phyloP scores from a whole-genome alignment of 2,329 filamentous ascomycete species.

The Seiridium cupressi region DNA sequence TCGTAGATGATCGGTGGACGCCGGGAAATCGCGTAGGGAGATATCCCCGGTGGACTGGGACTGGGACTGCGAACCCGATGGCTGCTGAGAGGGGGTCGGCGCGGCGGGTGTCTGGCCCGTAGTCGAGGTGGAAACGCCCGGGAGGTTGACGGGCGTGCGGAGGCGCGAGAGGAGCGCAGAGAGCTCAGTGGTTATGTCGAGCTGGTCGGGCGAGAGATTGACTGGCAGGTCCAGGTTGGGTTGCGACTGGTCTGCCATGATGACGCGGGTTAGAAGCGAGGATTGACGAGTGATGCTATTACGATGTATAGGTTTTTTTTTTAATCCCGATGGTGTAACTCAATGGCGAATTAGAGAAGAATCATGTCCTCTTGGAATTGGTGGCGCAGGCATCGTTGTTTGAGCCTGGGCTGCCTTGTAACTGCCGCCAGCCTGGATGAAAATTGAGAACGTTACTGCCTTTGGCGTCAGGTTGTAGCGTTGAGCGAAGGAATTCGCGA shows the following conservation, averaged over 20 bases:
- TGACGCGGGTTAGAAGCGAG: not conserved
- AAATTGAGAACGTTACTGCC: no score
- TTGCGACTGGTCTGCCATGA: slow-evolving; percentile 11
- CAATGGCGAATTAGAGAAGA: no score
- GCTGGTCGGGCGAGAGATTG: slow-evolving; percentile 74
- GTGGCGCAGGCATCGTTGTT: no score
- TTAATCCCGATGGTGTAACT: no score
- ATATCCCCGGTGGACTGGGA: slow-evolving; percentile 27
- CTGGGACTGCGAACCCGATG: slow-evolving; percentile 14
- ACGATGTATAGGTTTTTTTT: no score
- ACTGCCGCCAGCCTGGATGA: no score
- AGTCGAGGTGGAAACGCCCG: slow-evolving; percentile 22
- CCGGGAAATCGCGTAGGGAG: slow-evolving; percentile 71
- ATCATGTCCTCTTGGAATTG: no score
- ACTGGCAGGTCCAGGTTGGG: slow-evolving; percentile 50
- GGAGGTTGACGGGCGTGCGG: slow-evolving; percentile 44
- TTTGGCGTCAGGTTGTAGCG: no score
- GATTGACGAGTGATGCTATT: no score
- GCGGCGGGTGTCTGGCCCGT: slow-evolving; percentile 33
- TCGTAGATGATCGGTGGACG: slow-evolving; percentile 75
- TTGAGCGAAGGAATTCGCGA: no score
- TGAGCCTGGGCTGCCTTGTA: no score
- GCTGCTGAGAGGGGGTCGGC: slow-evolving; percentile 23
- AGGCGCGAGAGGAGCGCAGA: slow-evolving; percentile 76
- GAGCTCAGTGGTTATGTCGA: slow-evolving; percentile 83